Evolutionary conservation across 768 basidiomycete genomes (phyloP), one percentile per base, ranked within the genome.

Genomic region (Boletus bicolor): DNA sequence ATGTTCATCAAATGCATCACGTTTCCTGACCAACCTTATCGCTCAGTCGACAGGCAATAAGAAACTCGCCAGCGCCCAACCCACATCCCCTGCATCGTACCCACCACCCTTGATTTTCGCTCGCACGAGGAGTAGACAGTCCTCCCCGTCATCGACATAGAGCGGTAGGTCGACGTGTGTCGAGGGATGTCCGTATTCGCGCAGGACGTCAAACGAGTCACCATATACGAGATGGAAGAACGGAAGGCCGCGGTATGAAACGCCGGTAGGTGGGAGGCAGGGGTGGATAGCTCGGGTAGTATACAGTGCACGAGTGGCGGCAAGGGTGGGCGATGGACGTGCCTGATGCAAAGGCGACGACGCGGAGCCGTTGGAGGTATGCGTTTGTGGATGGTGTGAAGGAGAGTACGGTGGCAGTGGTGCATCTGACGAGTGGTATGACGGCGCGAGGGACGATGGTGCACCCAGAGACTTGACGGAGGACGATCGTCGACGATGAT

Each of bases 21-120:
- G 38, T 51, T 28, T 24, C 42, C 32, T 42, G 55, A 47, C 36
- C 43, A 34, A 55, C 36, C 15, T 42, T 38, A 51, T 49, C 51
- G 34, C 53, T 67, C 61, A 70, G 58, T 77, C 79, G 55, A 85
- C 63, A 9, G 87, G 87, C 28, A 85, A 77, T 68, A 92, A 69
- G 71, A 91, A 93, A 68, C 90, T 91, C 36, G 90, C 90, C 58
- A 93, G 68, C 4, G 86, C 85, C 91, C 91, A 92, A 0, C 90
- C 90, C 17, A 91, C 78, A 10, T 79, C 75, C 11, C 81, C 80
- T 5, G 58, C 44, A 4, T 68, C 64, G 38, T 61, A 59, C 60
- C 57, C 66, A 49, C 59, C 46, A 6, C 66, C 62, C 34, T 66
- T 68, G 37, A 51, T 43, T 11, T 45, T 55, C 67, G 86, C 82